phyloP scores from a whole-genome alignment of 257 asterid species.

The Rhazya stricta region DNA sequence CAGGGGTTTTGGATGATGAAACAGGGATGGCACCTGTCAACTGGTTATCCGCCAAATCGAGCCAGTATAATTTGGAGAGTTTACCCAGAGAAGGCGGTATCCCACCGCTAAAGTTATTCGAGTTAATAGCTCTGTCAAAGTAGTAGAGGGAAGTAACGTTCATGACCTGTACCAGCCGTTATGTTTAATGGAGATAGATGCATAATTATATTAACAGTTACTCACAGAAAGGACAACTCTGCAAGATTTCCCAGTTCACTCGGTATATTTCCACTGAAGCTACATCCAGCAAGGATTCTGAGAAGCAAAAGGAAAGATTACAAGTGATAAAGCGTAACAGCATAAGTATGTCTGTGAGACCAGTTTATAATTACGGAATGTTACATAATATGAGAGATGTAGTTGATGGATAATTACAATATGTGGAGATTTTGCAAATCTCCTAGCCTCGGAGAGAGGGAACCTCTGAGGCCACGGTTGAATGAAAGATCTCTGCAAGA shows the following conservation, averaged over 20 bases:
- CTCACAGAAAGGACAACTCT: constrained; percentile 87
- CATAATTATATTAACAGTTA: constrained; percentile 3
- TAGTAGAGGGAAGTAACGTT: background rate
- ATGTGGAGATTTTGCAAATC: constrained; percentile 66
- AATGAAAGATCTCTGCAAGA: constrained; percentile 79
- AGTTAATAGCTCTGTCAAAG: constrained; percentile 74
- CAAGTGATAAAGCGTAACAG: background rate
- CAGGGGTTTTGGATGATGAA: constrained; percentile 57
- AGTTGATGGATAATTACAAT: constrained; percentile 44
- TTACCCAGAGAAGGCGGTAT: constrained; percentile 87
- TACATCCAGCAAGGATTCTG: constrained; percentile 95
- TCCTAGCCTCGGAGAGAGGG: constrained; percentile 78
- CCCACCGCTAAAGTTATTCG: constrained; percentile 78
- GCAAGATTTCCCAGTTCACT: constrained; percentile 71
- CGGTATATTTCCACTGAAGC: constrained; percentile 75
- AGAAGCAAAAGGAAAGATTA: constrained; percentile 2
- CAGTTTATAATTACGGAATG: background rate
- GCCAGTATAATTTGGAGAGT: constrained; percentile 83
- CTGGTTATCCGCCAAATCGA: constrained; percentile 85
- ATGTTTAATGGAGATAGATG: background rate
- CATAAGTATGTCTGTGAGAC: too few relatives aligned
- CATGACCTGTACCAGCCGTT: background rate
- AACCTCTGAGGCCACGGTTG: constrained; percentile 77
- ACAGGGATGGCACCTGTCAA: constrained; percentile 75
- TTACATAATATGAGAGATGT: background rate